phyloP scores from a whole-genome alignment of 1,284 basidiomycete genomes.

The Apiotrichum laibachii region DNA sequence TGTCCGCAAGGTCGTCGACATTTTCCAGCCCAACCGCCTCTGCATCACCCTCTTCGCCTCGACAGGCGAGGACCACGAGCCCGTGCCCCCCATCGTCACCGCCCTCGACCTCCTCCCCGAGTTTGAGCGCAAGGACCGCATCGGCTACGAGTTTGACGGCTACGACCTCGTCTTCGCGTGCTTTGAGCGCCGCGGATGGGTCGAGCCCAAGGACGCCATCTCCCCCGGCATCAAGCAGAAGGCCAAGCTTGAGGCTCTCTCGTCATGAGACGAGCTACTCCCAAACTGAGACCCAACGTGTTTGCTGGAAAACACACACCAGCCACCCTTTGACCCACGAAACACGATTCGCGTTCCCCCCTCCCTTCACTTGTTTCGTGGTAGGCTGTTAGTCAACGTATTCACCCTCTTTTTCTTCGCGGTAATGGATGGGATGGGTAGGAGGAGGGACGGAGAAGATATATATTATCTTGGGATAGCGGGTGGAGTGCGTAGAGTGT shows the following conservation, averaged over 20 bases:
- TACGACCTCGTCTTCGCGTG: conserved; percentile 93
- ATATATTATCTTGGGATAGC: background rate
- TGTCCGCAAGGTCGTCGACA: conserved; percentile 80
- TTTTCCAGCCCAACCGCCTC: conserved; percentile 87
- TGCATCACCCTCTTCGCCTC: conserved; percentile 91
- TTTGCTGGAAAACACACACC: background rate
- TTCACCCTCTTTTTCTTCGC: too few species aligned
- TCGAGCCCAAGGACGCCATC: conserved; percentile 26
- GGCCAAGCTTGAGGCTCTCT: conserved; percentile 1
- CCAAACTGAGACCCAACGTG: background rate
- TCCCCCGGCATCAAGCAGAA: background rate
- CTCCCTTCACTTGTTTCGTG: too few species aligned
- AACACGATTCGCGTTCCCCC: too few species aligned
- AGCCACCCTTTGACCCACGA: too few species aligned
- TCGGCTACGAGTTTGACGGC: conserved; percentile 95
- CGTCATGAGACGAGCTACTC: conserved; percentile 3
- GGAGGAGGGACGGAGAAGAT: too few species aligned
- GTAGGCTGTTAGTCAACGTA: too few species aligned
- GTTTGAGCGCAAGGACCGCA: conserved; percentile 80
- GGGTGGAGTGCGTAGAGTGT: background rate
- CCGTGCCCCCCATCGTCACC: conserved; percentile 24
- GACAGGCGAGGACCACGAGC: conserved; percentile 56
- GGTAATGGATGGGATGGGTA: too few species aligned
- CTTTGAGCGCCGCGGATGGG: conserved; percentile 61
- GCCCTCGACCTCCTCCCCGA: conserved; percentile 24